These are phyloP conservation scores for Hypoxylon sp. DNA, from an alignment of 2,329 filamentous ascomycete species.

Conservation along the genomic window DNA sequence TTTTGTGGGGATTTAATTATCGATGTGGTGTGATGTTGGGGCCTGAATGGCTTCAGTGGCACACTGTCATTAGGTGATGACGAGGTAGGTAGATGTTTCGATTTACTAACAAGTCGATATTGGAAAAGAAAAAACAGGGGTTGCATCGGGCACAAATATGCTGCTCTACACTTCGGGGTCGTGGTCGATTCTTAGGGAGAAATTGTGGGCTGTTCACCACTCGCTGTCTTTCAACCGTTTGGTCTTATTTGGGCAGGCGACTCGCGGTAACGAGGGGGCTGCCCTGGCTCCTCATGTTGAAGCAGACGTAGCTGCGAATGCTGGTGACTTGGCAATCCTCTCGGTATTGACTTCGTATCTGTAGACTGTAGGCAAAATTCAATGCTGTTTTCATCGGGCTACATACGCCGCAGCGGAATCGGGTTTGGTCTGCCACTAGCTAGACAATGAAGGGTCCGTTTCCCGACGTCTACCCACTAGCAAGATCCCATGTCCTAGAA, in stretches of 20 bases:
- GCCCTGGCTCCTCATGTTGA: background rate
- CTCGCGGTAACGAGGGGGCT: background rate
- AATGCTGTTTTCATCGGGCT: background rate
- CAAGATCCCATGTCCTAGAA: background rate
- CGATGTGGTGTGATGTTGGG: background rate
- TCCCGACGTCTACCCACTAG: no score
- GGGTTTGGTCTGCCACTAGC: background rate
- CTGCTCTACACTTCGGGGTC: background rate
- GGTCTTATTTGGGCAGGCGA: background rate
- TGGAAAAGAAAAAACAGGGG: background rate
- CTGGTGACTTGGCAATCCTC: background rate
- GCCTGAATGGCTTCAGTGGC: no score
- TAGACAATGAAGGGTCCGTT: background rate
- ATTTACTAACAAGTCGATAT: background rate
- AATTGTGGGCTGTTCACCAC: background rate
- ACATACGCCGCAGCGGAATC: background rate
- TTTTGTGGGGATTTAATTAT: background rate
- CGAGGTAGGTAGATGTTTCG: no score
- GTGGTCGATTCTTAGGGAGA: background rate
- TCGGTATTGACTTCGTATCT: background rate
- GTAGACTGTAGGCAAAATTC: background rate
- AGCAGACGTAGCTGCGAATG: background rate
- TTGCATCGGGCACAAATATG: conserved; percentile 7
- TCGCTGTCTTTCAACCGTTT: background rate
- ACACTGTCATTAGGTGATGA: background rate